Evolutionary conservation across 2,329 filamentous ascomycete species (phyloP), one percentile per base, ranked within the genome.

Genomic region (Diaporthe eres): DNA sequence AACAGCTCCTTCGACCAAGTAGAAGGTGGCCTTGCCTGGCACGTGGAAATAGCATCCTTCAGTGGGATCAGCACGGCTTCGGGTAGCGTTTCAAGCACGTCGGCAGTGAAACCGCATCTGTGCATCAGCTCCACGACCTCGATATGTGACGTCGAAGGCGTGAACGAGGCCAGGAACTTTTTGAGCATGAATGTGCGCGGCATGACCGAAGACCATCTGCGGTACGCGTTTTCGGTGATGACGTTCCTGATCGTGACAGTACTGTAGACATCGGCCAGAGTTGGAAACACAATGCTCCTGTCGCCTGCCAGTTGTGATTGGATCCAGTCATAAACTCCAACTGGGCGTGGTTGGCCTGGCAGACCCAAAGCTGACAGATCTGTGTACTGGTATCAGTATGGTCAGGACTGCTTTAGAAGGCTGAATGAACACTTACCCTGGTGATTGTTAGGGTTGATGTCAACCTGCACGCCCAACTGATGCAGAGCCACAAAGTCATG

Each of bases 21-120:
- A 0, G 92, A 90, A 13, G 95, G 94, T 25, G 96, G 96, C 76
- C 92, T 90, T n/a, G 92, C 90, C 82, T 98, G 96, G 78, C 95
- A 98, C 77, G 92, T 89, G n/a, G 93, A 90, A 55, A 98, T 95
- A 7, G 93, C 92, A 84, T 98, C 96, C 81, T 94, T 93, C 19
- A 98, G 87, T 0, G 94, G 94, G 2, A 93, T 91, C 72, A 94
- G 90, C n/a, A 98, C 88, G 37, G 94, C 92, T 83, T 98, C 95
- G 2, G 97, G 96, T 1, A 98, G 86, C 0, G 94, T 95, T 77
- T 98, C 94, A 22, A 98, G 88, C 67, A 96, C 86, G 34, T 89
- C 87, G 13, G 85, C 84, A 9, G 89, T 92, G 63, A 98, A 91
- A 0, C 93, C 92, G 77, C 92, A 92, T 58, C 91, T 87, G 75